These are phyloP conservation scores for Teratosphaeria pseudoeucalypti DNA, from an alignment of 2,329 filamentous ascomycete species.

Conservation along the genomic window DNA sequence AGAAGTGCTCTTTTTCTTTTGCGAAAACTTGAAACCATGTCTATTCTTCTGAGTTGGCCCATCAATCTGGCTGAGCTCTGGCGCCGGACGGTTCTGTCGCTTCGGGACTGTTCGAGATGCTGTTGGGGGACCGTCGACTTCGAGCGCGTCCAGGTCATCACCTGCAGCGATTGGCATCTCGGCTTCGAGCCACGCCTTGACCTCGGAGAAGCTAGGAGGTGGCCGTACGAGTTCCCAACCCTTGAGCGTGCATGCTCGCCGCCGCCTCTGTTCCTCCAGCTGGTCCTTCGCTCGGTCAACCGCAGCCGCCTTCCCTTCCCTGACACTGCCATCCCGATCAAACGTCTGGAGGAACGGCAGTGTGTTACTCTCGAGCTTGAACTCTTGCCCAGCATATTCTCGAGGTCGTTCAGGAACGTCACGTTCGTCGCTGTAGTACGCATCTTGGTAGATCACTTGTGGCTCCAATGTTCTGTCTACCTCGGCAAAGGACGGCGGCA, in stretches of 20 bases:
- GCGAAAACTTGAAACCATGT: slow-evolving; percentile 77
- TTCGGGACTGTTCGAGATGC: slow-evolving; percentile 9
- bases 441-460: slow-evolving; percentile 68
- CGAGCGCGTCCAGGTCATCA: slow-evolving; percentile 9
- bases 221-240: slow-evolving; percentile 66
- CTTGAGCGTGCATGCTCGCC: slow-evolving; percentile 49
- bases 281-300: slow-evolving; percentile 45
- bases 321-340: slow-evolving; percentile 35
- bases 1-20: slow-evolving; percentile 61
- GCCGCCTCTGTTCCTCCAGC: slow-evolving; percentile 41
- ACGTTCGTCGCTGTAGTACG: slow-evolving; percentile 71
- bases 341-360: slow-evolving; percentile 74
- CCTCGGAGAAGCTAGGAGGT: slow-evolving; percentile 62
- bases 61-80: slow-evolving; percentile 71
- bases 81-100: slow-evolving; percentile 24
- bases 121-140: slow-evolving; percentile 21
- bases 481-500: slow-evolving; percentile 35
- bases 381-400: slow-evolving; percentile 83
- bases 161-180: slow-evolving; percentile 9
- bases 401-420: slow-evolving; percentile 69
- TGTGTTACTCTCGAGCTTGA: slow-evolving; percentile 63
- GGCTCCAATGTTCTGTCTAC: slow-evolving; percentile 52
- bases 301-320: slow-evolving; percentile 46
- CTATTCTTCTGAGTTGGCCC: slow-evolving; percentile 74
- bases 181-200: slow-evolving; percentile 55